phyloP scores from a whole-genome alignment of 495 filamentous ascomycete genomes.

The Aspergillus taichungensis region DNA sequence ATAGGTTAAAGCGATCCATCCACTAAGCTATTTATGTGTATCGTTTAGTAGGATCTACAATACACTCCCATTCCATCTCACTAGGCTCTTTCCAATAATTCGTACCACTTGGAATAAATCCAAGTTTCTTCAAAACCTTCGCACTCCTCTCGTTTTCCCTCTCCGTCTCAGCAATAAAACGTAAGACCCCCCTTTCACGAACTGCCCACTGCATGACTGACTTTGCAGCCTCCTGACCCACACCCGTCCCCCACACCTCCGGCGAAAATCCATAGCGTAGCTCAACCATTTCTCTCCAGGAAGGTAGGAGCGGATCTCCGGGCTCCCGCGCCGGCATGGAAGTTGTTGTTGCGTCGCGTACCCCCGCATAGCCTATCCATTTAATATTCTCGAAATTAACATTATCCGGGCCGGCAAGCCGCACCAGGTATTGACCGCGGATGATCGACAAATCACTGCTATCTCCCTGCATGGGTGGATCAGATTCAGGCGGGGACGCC shows the following conservation, averaged over 20 bases:
- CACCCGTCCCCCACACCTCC: conserved; percentile 12
- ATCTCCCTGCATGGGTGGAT: background rate
- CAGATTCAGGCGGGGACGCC: background rate
- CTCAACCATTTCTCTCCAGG: conserved; percentile 21
- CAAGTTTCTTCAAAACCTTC: conserved; percentile 15
- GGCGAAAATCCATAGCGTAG: conserved; percentile 17
- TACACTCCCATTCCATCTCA: conserved; percentile 16
- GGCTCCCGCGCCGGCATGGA: conserved; percentile 11
- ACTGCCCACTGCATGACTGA: conserved; percentile 15
- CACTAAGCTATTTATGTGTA: too few species aligned
- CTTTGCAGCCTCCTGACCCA: conserved; percentile 16
- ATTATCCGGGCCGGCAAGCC: background rate
- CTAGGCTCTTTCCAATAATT: conserved; percentile 23
- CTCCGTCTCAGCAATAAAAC: conserved; percentile 23
- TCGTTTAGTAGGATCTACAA: too few species aligned
- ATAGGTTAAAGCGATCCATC: too few species aligned
- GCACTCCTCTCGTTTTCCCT: conserved; percentile 14
- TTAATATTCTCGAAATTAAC: conserved; percentile 2
- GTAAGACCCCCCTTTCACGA: conserved; percentile 11
- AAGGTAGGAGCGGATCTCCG: conserved; percentile 9
- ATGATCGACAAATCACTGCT: background rate
- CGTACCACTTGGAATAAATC: conserved; percentile 13
- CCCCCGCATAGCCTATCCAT: conserved; percentile 21
- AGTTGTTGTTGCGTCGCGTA: conserved; percentile 19
- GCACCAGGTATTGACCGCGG: background rate